Evolutionary conservation across 257 asterid genomes (phyloP).

Genomic region (Salvia miltiorrhiza): DNA sequence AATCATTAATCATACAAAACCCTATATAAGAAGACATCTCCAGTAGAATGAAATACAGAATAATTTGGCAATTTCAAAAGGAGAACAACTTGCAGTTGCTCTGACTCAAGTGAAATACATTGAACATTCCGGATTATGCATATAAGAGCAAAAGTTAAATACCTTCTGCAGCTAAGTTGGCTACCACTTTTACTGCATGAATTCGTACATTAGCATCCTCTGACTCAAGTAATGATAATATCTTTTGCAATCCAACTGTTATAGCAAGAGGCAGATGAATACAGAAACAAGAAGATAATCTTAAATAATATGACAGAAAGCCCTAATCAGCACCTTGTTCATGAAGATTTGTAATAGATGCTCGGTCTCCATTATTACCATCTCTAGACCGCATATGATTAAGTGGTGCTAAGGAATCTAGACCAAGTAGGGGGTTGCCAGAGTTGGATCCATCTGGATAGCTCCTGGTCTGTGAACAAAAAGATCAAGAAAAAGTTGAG

Average conservation of each 20-base stretch:
- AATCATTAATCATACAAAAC: background rate
- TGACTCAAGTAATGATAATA: slow-evolving; percentile 88
- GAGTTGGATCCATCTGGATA: slow-evolving; percentile 54
- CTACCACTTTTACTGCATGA: slow-evolving; percentile 99
- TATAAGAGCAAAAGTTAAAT: slow-evolving; percentile 19
- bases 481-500: slow-evolving; percentile 12
- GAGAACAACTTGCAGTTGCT: background rate
- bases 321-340: slow-evolving; percentile 75
- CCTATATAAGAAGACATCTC: background rate
- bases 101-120: background rate
- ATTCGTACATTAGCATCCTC: slow-evolving; percentile 87
- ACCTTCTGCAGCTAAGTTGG: slow-evolving; percentile 99
- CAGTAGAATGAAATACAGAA: background rate
- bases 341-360: slow-evolving; percentile 85
- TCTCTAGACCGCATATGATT: slow-evolving; percentile 60
- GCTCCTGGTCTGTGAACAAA: slow-evolving; percentile 51
- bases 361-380: slow-evolving; percentile 67
- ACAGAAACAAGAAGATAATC: slow-evolving; percentile 9
- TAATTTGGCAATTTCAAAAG: background rate
- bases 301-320: slow-evolving; percentile 11
- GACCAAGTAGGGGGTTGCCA: slow-evolving; percentile 54
- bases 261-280: slow-evolving; percentile 21
- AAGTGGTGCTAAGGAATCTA: slow-evolving; percentile 58
- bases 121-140: slow-evolving; percentile 11
- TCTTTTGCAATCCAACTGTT: slow-evolving; percentile 95